Percentiles rank a stretch among this genome's conserved stretches.
phyloP scores from a whole-genome alignment of 2,329 filamentous ascomycete species.

The Macrophomina phaseolina region DNA sequence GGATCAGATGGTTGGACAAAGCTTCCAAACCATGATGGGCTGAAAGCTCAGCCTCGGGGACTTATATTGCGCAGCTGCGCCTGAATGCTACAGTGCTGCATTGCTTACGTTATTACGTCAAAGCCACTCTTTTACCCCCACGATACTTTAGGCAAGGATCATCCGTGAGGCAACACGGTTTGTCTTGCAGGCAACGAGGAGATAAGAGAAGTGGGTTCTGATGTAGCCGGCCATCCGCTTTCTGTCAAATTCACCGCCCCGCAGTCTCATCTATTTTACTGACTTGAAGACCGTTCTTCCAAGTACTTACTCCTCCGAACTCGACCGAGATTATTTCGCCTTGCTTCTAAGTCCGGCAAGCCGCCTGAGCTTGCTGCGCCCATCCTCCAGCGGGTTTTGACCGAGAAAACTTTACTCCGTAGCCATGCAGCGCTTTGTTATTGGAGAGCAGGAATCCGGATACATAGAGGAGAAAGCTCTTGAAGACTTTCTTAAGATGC shows the following conservation, averaged over 20 bases:
- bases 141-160: neutral
- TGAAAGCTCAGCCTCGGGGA: neutral
- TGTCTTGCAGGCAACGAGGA: constrained; percentile 1
- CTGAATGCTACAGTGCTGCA: neutral
- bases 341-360: neutral
- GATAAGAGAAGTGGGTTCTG: neutral
- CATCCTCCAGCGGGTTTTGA: neutral
- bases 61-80: constrained; percentile 1
- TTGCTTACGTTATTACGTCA: neutral
- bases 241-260: neutral
- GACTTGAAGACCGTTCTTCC: neutral
- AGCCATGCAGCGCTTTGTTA: constrained; percentile 5
- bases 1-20: neutral
- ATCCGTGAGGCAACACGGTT: neutral
- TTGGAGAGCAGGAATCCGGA: constrained; percentile 13
- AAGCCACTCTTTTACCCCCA: neutral
- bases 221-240: neutral
- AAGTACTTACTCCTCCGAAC: neutral
- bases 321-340: neutral
- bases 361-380: neutral
- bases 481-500: constrained; percentile 8
- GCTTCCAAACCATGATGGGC: neutral
- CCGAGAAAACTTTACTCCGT: neutral
- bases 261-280: neutral
- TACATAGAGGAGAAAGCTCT: constrained; percentile 5